Conservation (phyloP, 495 filamentous ascomycete species). For the Paragyromitra xinjiangensis region DNA sequence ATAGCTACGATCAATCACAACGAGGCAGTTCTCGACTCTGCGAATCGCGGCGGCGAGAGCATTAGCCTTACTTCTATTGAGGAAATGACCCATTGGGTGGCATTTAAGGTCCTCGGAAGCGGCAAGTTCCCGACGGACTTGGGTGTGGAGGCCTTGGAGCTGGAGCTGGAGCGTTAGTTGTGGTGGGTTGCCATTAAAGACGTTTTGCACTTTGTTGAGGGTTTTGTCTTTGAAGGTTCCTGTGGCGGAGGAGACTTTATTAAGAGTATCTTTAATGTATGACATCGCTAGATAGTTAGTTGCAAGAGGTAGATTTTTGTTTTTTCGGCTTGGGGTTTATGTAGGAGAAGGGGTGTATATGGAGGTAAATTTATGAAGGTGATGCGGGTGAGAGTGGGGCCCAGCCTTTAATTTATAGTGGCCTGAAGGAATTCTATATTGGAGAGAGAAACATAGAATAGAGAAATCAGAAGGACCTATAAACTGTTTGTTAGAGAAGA, state of each 20-base stretch:
- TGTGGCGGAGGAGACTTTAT: background rate
- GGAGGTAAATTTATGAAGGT: background rate
- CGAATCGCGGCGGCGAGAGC: background rate
- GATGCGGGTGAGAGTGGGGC: too few species aligned
- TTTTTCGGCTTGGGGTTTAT: background rate
- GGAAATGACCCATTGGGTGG: background rate
- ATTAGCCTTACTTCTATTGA: background rate
- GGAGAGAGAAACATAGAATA: too few species aligned
- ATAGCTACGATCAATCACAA: background rate
- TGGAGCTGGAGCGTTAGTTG: background rate
- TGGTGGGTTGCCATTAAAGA: background rate
- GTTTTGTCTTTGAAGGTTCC: background rate
- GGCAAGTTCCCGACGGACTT: background rate
- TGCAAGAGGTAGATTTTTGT: background rate
- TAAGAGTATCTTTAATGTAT: background rate
- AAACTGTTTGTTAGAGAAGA: too few species aligned
- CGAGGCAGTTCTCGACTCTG: background rate
- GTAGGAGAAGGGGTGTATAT: background rate
- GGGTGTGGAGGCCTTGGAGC: background rate
- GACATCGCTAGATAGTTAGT: background rate
- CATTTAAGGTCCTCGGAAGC: conserved; percentile 10
- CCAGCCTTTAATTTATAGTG: too few species aligned
- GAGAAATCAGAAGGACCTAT: too few species aligned
- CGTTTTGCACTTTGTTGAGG: background rate
- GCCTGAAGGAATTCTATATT: too few species aligned